Conservation (phyloP, 352 stramenopile species). For the Peronospora belbahrii region DNA sequence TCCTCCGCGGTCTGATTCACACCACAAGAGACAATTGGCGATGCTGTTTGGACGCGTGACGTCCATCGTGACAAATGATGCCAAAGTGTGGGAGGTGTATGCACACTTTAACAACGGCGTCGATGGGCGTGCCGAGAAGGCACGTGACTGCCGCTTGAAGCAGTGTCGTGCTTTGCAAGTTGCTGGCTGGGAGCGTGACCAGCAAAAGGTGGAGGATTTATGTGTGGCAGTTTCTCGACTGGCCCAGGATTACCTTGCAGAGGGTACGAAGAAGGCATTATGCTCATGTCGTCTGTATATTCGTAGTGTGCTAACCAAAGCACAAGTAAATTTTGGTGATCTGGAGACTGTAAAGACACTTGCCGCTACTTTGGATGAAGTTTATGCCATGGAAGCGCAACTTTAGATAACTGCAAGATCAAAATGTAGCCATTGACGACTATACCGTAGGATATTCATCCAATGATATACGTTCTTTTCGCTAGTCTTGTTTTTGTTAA, state of each 20-base stretch:
- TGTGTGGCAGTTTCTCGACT: slow-evolving; percentile 48
- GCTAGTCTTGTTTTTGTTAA: slow-evolving; percentile 1
- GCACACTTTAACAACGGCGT: slow-evolving; percentile 71
- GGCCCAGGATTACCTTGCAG: slow-evolving; percentile 51
- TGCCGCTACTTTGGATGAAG: slow-evolving; percentile 38
- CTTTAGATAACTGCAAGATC: slow-evolving; percentile 10
- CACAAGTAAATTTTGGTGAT: slow-evolving; percentile 55
- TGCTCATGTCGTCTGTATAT: slow-evolving; percentile 75
- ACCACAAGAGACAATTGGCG: slow-evolving; percentile 68
- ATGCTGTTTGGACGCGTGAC: slow-evolving; percentile 74
- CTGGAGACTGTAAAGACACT: slow-evolving; percentile 42
- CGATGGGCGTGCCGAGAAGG: slow-evolving; percentile 51
- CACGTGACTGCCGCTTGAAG: slow-evolving; percentile 72
- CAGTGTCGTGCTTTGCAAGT: slow-evolving; percentile 63
- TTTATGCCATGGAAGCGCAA: slow-evolving; percentile 47
- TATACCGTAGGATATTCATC: neutral
- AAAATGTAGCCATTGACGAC: slow-evolving; percentile 1
- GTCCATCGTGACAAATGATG: slow-evolving; percentile 67
- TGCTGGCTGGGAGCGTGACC: slow-evolving; percentile 62
- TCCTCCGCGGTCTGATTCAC: slow-evolving; percentile 43
- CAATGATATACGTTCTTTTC: slow-evolving; percentile 3
- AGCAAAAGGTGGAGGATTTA: slow-evolving; percentile 47
- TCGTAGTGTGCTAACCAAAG: slow-evolving; percentile 69
- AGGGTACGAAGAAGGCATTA: slow-evolving; percentile 71
- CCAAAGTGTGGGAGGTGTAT: slow-evolving; percentile 80